Evolutionary conservation across 345 rosid genomes (phyloP).

Genomic region (Corymbia maculata): DNA sequence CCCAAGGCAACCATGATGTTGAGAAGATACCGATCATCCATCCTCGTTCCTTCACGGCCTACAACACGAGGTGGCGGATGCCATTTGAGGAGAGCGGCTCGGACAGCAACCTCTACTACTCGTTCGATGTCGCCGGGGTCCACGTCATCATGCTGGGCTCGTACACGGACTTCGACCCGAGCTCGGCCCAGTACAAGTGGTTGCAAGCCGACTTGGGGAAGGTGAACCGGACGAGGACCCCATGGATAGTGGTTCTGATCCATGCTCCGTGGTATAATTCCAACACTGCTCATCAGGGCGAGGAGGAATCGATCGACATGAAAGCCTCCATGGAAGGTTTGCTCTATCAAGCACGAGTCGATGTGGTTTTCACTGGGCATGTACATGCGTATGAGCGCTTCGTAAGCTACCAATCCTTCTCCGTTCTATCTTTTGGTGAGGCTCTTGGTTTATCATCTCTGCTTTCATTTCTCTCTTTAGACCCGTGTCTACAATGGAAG

Average conservation of each 20-base stretch:
- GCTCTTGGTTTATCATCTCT: too few species aligned
- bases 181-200: constrained; percentile 69
- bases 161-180: constrained; percentile 46
- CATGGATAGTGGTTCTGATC: constrained; percentile 54
- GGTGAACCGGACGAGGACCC: constrained; percentile 43
- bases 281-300: constrained; percentile 71
- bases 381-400: constrained; percentile 90
- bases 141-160: constrained; percentile 81
- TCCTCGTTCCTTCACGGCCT: constrained; percentile 40
- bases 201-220: constrained; percentile 45
- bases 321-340: constrained; percentile 53
- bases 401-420: constrained; percentile 28
- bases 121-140: constrained; percentile 49
- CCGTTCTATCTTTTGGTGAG: background rate
- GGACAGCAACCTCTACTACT: constrained; percentile 62
- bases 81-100: constrained; percentile 65
- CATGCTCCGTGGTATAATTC: constrained; percentile 89
- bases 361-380: constrained; percentile 68
- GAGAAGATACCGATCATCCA: constrained; percentile 47
- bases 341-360: constrained; percentile 60
- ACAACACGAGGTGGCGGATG: constrained; percentile 72
- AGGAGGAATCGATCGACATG: constrained; percentile 46
- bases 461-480: constrained; percentile 7
- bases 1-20: constrained; percentile 79
- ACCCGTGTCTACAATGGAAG: constrained; percentile 45